A percentile compares a stretch with the other conserved stretches of the same genome.
Evolutionary conservation across 768 basidiomycete genomes (phyloP).

Genomic region (Leccinum longicurvipes): DNA sequence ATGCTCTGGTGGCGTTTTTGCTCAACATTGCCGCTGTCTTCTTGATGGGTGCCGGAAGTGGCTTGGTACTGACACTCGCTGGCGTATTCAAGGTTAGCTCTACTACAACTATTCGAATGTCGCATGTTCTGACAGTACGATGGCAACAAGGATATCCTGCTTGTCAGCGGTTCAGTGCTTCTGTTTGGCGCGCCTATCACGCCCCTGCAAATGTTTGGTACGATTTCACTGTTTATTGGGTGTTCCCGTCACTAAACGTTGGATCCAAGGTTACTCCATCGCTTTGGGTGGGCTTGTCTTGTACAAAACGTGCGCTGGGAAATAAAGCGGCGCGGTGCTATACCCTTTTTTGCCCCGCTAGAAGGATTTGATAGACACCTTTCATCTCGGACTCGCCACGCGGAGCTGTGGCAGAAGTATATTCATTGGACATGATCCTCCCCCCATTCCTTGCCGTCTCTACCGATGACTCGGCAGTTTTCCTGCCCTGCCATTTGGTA

Average conservation of each 20-base stretch:
- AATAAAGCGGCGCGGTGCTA: slow-evolving; percentile 31
- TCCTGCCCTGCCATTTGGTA: neutral
- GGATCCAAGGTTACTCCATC: slow-evolving; percentile 70
- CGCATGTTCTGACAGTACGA: slow-evolving; percentile 9
- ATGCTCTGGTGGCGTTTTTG: slow-evolving; percentile 84
- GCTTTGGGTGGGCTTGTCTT: slow-evolving; percentile 81
- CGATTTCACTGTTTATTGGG: slow-evolving; percentile 15
- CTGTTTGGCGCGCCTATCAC: slow-evolving; percentile 81
- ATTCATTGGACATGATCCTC: neutral
- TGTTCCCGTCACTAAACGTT: neutral
- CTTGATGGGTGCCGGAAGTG: slow-evolving; percentile 83
- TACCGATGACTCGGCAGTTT: neutral
- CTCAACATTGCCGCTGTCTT: slow-evolving; percentile 94
- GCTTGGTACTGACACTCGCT: slow-evolving; percentile 86
- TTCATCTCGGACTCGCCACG: neutral
- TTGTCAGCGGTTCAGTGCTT: slow-evolving; percentile 87
- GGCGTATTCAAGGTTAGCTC: slow-evolving; percentile 82
- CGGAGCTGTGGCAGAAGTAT: neutral
- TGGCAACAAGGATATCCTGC: slow-evolving; percentile 74
- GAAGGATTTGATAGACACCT: neutral
- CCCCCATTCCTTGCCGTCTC: neutral
- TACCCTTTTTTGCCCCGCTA: neutral
- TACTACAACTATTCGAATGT: neutral
- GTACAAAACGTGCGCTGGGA: slow-evolving; percentile 75
- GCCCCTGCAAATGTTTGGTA: slow-evolving; percentile 79